Evolutionary conservation across 148 eudicot species (phyloP), one percentile per base, ranked within the genome.

Genomic region (Rhododendron ovatum): DNA sequence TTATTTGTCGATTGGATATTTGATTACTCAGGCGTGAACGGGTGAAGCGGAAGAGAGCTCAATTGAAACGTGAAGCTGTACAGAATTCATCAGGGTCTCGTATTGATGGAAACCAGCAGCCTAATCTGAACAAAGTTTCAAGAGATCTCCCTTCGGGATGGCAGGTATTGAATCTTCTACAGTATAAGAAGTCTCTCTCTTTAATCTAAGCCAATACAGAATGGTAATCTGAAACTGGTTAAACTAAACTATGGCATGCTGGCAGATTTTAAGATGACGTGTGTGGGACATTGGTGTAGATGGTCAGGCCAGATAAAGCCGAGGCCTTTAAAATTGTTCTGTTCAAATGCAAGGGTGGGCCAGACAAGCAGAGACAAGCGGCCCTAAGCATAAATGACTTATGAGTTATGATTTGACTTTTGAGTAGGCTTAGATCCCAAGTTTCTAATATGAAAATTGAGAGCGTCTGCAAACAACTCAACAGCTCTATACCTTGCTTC

Each of bases 21-120:
- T 28, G 7, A 67, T 81, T 74, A 15, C 69, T 83, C 87, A 97
- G 99, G 99, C 98, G 99, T 61, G 99, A 93, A 87, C 93, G 98
- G 77, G 98, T 97, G 85, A 97, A 94, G 93, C 98, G 99, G 26
- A 94, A 87, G 90, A 92, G 96, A 89, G 98, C 98, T 78, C 87
- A 91, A 74, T 86, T 71, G 88, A 89, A 87, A 83, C 92, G 63
- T 80, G 94, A 92, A 89, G 85, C 88, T 65, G 86, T 18, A 55
- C 86, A 87, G 83, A 89, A 83, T 73, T 57, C 88, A n/a, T 82
- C 91, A 59, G 93, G 82, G 20, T 85, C 47, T 79, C 26, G 39
- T 12, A 50, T 87, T 55, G 90, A 91, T 57, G 91, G 77, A 86
- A 90, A 82, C 74, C 88, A 90, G 85, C 92, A 89, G 83, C 94